These are phyloP conservation scores for Hylodesmum podocarpum DNA, from an alignment of 306 rosid genomes.

Conservation along the genomic window DNA sequence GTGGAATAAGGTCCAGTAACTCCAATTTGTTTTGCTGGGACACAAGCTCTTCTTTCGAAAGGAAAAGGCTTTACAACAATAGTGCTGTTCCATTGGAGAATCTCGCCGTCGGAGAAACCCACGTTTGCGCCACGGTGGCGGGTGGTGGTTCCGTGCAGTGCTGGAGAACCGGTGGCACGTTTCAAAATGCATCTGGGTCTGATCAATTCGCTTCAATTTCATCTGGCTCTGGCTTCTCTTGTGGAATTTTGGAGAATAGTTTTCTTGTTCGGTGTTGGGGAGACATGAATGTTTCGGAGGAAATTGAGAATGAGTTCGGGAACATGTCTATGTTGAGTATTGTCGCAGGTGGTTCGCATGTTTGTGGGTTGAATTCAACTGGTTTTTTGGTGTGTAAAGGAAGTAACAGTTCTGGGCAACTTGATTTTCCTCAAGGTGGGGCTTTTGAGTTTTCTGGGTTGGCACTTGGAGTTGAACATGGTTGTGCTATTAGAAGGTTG, in stretches of 20 bases:
- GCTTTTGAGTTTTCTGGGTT: slow-evolving; percentile 44
- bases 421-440: slow-evolving; percentile 43
- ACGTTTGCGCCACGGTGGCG: slow-evolving; percentile 60
- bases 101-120: slow-evolving; percentile 65
- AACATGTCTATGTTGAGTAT: slow-evolving; percentile 58
- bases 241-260: slow-evolving; percentile 52
- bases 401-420: slow-evolving; percentile 53
- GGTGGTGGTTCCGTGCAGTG: slow-evolving; percentile 49
- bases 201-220: slow-evolving; percentile 53
- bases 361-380: slow-evolving; percentile 64
- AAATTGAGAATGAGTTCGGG: slow-evolving; percentile 46
- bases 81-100: slow-evolving; percentile 44
- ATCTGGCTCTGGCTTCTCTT: slow-evolving; percentile 82
- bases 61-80: slow-evolving; percentile 47
- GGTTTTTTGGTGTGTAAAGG: slow-evolving; percentile 71
- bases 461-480: slow-evolving; percentile 66
- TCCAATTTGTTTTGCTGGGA: slow-evolving; percentile 60
- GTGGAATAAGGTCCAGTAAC: slow-evolving; percentile 72
- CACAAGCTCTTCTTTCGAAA: slow-evolving; percentile 24
- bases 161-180: slow-evolving; percentile 46
- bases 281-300: background rate
- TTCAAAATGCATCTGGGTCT: slow-evolving; percentile 27
- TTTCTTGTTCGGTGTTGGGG: slow-evolving; percentile 72
- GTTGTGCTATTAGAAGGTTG: slow-evolving; percentile 55
- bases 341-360: slow-evolving; percentile 64